These are phyloP conservation scores for Sparassis latifolia DNA, from an alignment of 1,284 basidiomycete genomes.

Conservation along the genomic window DNA sequence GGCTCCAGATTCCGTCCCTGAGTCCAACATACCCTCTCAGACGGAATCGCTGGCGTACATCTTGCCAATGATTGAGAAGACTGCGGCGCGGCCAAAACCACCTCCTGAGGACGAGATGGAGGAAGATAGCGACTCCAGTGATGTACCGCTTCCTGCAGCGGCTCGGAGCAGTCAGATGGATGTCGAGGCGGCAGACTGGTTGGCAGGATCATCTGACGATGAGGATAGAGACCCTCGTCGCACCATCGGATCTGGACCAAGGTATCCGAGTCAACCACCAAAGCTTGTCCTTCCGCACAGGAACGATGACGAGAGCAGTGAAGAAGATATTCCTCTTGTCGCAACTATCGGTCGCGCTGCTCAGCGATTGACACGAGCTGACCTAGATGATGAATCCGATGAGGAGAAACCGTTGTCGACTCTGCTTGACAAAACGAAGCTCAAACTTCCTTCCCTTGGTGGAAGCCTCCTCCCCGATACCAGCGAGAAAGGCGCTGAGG, in stretches of 20 bases:
- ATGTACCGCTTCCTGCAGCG: slow-evolving; percentile 28
- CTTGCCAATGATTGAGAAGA: slow-evolving; percentile 48
- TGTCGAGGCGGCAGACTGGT: slow-evolving; percentile 41
- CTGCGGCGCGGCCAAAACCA: slow-evolving; percentile 29
- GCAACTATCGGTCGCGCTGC: slow-evolving; percentile 48
- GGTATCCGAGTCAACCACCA: slow-evolving; percentile 29
- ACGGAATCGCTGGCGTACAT: slow-evolving; percentile 41
- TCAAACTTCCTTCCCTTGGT: slow-evolving; percentile 39
- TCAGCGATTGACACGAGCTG: slow-evolving; percentile 32
- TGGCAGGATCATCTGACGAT: slow-evolving; percentile 57
- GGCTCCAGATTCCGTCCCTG: slow-evolving; percentile 1
- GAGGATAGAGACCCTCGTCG: slow-evolving; percentile 38
- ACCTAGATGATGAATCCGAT: slow-evolving; percentile 45
- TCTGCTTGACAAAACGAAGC: slow-evolving; percentile 48
- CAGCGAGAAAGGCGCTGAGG: slow-evolving; percentile 9
- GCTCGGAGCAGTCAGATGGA: slow-evolving; percentile 13
- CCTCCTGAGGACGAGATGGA: slow-evolving; percentile 44
- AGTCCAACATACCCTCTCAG: not conserved
- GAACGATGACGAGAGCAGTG: slow-evolving; percentile 45
- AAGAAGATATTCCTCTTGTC: slow-evolving; percentile 71
- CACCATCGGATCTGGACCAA: slow-evolving; percentile 48
- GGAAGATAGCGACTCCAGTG: slow-evolving; percentile 45
- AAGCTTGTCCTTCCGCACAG: slow-evolving; percentile 10
- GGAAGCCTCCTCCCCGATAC: slow-evolving; percentile 25
- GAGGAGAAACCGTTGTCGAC: slow-evolving; percentile 69